phyloP scores from a whole-genome alignment of 2,329 filamentous ascomycete species.

The Sporothrix inflata region DNA sequence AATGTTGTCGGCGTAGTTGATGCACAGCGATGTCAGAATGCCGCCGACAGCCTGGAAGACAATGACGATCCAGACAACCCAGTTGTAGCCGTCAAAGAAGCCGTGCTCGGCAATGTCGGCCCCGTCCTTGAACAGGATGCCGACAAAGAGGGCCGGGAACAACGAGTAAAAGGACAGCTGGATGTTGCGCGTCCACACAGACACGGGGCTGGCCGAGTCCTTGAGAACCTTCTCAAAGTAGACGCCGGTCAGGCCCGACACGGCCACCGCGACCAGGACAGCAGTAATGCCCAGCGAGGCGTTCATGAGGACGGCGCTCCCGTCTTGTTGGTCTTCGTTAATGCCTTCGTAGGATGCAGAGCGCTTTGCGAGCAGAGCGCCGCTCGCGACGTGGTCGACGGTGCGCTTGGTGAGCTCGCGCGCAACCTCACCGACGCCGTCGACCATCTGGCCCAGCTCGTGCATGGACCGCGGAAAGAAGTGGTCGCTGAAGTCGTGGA shows the following conservation, averaged over 20 bases:
- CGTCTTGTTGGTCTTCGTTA: constrained; percentile 59
- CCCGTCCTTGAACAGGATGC: constrained; percentile 85
- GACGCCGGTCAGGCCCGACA: constrained; percentile 84
- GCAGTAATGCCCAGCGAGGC: constrained; percentile 77
- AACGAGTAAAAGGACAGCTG: constrained; percentile 94
- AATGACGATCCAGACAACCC: constrained; percentile 85
- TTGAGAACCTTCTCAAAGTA: constrained; percentile 92
- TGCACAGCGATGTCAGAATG: constrained; percentile 78
- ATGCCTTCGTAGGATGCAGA: constrained; percentile 94
- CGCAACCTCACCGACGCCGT: constrained; percentile 54
- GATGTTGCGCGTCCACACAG: constrained; percentile 92
- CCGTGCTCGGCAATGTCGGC: constrained; percentile 79
- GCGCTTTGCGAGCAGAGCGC: constrained; percentile 59
- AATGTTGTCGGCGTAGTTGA: constrained; percentile 85
- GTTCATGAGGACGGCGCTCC: constrained; percentile 63
- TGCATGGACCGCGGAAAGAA: constrained; percentile 81
- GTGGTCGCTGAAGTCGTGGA: constrained; percentile 66
- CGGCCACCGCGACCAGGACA: constrained; percentile 74
- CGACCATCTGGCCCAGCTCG: constrained; percentile 69
- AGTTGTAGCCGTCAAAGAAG: constrained; percentile 95
- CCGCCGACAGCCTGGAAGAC: constrained; percentile 81
- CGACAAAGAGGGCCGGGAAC: constrained; percentile 84
- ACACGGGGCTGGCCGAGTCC: constrained; percentile 73
- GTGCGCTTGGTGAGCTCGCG: constrained; percentile 55
- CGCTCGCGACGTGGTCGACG: constrained; percentile 43